Percentiles rank a stretch among this genome's conserved stretches.
These are phyloP conservation scores for Phytophthora boehmeriae DNA, from an alignment of 352 stramenopile species.

Conservation along the genomic window DNA sequence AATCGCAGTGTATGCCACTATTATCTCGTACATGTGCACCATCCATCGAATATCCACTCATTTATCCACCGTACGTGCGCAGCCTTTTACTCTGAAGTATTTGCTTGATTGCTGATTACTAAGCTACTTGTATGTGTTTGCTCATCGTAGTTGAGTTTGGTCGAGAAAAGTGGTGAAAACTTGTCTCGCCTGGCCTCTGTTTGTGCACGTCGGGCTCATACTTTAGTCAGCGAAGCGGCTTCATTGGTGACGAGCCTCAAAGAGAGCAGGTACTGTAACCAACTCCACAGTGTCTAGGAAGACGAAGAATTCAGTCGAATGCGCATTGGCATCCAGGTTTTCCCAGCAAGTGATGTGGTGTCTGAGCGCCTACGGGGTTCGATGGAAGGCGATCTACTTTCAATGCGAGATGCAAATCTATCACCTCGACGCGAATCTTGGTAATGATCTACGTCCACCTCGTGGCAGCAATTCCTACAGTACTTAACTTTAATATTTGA, in stretches of 20 bases:
- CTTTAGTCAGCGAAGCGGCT: constrained; percentile 19
- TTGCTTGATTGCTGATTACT: not conserved
- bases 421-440: constrained; percentile 53
- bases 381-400: constrained; percentile 57
- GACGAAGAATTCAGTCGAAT: not conserved
- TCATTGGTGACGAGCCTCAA: constrained; percentile 7
- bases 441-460: constrained; percentile 16
- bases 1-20: not conserved
- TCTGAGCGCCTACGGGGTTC: constrained; percentile 37
- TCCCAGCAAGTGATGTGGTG: constrained; percentile 48
- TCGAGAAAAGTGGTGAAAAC: constrained; percentile 44
- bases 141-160: constrained; percentile 37
- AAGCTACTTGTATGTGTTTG: not conserved
- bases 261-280: constrained; percentile 22
- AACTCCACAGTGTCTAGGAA: not conserved
- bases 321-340: constrained; percentile 28
- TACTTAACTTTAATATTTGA: not conserved
- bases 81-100: not conserved
- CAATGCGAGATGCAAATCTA: constrained; percentile 52
- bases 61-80: constrained; percentile 29
- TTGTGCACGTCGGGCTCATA: constrained; percentile 44
- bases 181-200: constrained; percentile 41
- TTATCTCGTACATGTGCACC: constrained; percentile 30
- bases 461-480: not conserved
- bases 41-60: constrained; percentile 37